Evolutionary conservation across 441 rosid genomes (phyloP).

Genomic region (Iberis amara): DNA sequence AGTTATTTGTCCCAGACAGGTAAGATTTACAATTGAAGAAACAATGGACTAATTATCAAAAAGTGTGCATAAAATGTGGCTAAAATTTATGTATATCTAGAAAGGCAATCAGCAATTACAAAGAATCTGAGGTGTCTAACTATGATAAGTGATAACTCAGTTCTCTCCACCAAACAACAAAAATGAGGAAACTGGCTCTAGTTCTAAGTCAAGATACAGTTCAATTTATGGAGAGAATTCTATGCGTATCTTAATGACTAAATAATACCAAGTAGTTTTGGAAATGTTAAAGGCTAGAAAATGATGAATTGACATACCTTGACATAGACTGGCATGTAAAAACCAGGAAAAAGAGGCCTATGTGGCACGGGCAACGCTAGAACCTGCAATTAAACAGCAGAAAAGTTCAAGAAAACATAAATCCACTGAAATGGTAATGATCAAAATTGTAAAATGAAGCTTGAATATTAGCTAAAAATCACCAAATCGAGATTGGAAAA

Average conservation of each 20-base stretch:
- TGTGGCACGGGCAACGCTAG: conserved; percentile 85
- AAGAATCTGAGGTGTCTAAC: too few relatives aligned
- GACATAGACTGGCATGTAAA: conserved; percentile 94
- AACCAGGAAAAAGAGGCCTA: conserved; percentile 96
- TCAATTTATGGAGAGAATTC: conserved; percentile 3
- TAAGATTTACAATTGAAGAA: too few relatives aligned
- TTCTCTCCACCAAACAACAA: too few relatives aligned
- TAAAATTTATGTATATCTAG: too few relatives aligned
- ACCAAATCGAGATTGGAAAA: neutral
- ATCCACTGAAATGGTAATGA: neutral
- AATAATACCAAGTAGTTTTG: conserved; percentile 4
- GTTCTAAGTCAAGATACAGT: conserved; percentile 10
- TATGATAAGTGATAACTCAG: too few relatives aligned
- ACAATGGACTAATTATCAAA: too few relatives aligned
- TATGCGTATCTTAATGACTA: neutral
- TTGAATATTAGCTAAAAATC: too few relatives aligned
- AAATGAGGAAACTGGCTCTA: too few relatives aligned
- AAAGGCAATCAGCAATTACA: too few relatives aligned
- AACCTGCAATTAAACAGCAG: conserved; percentile 31
- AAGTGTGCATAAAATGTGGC: too few relatives aligned
- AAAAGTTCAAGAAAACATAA: conserved; percentile 5
- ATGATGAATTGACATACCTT: conserved; percentile 52
- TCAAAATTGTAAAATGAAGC: conserved; percentile 1
- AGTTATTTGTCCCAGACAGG: too few relatives aligned
- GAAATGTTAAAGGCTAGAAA: neutral